phyloP scores from a whole-genome alignment of 257 asterid species.

The Nicotiana paniculata region DNA sequence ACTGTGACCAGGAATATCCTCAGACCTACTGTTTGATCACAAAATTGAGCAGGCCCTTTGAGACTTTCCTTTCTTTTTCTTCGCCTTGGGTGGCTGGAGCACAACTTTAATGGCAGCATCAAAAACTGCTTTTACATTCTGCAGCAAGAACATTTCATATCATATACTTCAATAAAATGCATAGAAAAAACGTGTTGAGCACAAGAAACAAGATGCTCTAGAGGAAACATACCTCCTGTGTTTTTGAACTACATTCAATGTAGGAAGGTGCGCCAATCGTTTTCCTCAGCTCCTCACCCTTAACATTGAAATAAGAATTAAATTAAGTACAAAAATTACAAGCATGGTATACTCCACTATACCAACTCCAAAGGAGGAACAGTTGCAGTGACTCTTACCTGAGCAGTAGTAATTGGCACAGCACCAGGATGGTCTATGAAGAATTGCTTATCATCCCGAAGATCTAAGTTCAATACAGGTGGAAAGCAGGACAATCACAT shows the following conservation, averaged over 20 bases:
- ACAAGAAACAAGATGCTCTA: background rate
- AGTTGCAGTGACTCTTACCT: constrained; percentile 17
- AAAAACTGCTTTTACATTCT: constrained; percentile 28
- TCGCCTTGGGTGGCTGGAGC: constrained; percentile 28
- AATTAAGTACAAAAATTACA: background rate
- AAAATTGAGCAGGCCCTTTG: constrained; percentile 26
- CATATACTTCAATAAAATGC: background rate
- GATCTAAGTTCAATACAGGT: constrained; percentile 22
- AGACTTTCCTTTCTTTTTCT: constrained; percentile 23
- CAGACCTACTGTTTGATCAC: constrained; percentile 23
- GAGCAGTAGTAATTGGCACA: constrained; percentile 37
- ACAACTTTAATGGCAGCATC: constrained; percentile 33
- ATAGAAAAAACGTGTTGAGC: background rate
- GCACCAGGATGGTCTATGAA: constrained; percentile 42
- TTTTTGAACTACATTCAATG: constrained; percentile 29
- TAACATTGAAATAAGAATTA: background rate
- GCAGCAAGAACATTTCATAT: background rate
- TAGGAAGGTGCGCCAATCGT: constrained; percentile 21
- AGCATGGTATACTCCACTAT: background rate
- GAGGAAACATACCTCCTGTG: constrained; percentile 17
- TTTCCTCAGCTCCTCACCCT: constrained; percentile 32
- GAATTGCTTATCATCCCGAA: constrained; percentile 40
- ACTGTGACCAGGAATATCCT: constrained; percentile 16
- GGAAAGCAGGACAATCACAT: background rate
- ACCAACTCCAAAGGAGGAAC: background rate